A percentile compares a stretch with the other conserved stretches of the same genome.
Conservation (phyloP, 2,329 filamentous ascomycete genomes). For the Scolecobasidium constrictum region DNA sequence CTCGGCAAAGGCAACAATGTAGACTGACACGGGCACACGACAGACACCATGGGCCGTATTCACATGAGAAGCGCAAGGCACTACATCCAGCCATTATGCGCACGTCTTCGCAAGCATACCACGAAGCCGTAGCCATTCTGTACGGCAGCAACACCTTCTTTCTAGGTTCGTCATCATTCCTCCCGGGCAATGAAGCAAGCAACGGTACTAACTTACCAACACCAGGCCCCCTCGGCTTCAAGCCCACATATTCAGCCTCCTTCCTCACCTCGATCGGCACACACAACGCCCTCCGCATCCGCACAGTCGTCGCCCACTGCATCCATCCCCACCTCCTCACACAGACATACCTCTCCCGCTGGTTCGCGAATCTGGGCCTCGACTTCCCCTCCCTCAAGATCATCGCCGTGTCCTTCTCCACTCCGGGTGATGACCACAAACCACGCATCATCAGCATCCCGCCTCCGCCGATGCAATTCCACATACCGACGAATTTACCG, state of each 20-base stretch:
- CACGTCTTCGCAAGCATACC: conserved; percentile 3
- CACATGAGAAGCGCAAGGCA: conserved; percentile 6
- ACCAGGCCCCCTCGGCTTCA: conserved; percentile 5
- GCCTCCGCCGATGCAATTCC: conserved; percentile 3
- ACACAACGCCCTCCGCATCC: conserved; percentile 9
- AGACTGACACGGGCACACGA: too few species aligned
- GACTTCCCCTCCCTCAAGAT: conserved; percentile 7
- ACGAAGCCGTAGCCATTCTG: conserved; percentile 8
- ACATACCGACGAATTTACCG: neutral
- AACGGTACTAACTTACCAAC: neutral
- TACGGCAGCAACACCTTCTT: conserved; percentile 10
- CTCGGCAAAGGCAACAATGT: too few species aligned
- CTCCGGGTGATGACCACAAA: neutral
- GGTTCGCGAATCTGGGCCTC: conserved; percentile 8
- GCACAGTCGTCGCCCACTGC: conserved; percentile 9
- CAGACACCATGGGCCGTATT: conserved; percentile 10
- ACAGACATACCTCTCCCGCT: conserved; percentile 3
- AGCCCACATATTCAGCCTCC: conserved; percentile 9
- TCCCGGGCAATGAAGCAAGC: neutral
- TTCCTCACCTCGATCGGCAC: conserved; percentile 9
- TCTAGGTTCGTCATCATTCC: conserved; percentile 4
- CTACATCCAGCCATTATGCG: conserved; percentile 8
- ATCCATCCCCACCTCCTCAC: conserved; percentile 8
- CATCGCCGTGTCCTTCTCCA: conserved; percentile 9
- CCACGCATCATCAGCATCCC: conserved; percentile 1